These are phyloP conservation scores for Linderniella brevidens DNA, from an alignment of 257 asterid genomes.

Conservation along the genomic window DNA sequence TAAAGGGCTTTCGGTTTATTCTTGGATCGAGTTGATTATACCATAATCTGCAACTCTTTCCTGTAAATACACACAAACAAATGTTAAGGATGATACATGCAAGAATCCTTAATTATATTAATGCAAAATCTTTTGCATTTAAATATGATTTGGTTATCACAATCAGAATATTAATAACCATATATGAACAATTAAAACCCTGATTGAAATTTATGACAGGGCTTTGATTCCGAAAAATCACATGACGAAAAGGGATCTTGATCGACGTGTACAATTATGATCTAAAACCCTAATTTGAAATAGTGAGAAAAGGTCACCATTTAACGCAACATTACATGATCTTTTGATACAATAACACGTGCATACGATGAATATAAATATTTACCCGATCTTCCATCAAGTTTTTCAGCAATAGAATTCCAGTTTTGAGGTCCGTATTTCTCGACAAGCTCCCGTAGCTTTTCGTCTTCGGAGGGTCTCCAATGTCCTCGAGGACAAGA, in stretches of 20 bases:
- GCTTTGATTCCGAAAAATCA: no score
- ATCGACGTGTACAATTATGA: no score
- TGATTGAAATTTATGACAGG: no score
- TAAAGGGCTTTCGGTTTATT: constrained; percentile 74
- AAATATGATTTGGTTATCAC: no score
- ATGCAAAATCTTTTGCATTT: no score
- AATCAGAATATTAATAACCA: no score
- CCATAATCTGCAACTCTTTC: constrained; percentile 95
- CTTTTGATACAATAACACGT: not conserved
- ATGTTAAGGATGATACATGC: no score
- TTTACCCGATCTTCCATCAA: constrained; percentile 85
- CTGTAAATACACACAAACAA: constrained; percentile 13
- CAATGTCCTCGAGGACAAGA: constrained; percentile 83
- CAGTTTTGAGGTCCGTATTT: constrained; percentile 87
- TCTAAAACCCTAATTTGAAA: no score
- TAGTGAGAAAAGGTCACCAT: no score
- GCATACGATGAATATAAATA: not conserved
- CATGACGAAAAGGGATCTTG: no score
- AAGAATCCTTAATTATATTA: no score
- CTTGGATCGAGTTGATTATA: constrained; percentile 91
- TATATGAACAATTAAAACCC: no score
- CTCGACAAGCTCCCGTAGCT: constrained; percentile 61
- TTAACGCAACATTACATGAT: not conserved
- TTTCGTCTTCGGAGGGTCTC: constrained; percentile 90
- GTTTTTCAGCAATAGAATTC: constrained; percentile 92